Evolutionary conservation across 2,329 filamentous ascomycete genomes (phyloP).

Genomic region (Paraconiothyrium sp.): DNA sequence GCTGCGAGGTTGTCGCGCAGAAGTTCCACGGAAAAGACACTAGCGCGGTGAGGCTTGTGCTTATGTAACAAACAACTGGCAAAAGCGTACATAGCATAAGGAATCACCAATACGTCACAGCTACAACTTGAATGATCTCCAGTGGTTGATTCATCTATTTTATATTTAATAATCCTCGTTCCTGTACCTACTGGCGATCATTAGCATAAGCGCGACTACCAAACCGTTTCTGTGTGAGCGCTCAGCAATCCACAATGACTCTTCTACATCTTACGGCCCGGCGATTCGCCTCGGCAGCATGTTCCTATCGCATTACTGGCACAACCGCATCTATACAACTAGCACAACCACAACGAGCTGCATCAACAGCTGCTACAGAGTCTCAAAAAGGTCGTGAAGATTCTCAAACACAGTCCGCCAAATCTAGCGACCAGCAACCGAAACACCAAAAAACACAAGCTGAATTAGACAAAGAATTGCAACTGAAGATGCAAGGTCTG

Average conservation of each 20-base stretch:
- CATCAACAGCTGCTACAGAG: constrained; percentile 13
- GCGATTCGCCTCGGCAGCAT: not conserved
- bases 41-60: constrained; percentile 3
- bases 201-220: too few relatives aligned
- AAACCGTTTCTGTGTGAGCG: not conserved
- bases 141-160: too few relatives aligned
- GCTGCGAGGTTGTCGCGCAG: constrained; percentile 15
- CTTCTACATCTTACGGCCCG: not conserved
- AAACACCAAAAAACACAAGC: constrained; percentile 62
- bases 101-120: constrained; percentile 22
- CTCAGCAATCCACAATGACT: not conserved
- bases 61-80: constrained; percentile 12
- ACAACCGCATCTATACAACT: not conserved
- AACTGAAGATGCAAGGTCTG: constrained; percentile 70
- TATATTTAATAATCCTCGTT: too few relatives aligned
- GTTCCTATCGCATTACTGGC: not conserved
- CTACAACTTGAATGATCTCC: not conserved
- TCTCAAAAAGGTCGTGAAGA: not conserved
- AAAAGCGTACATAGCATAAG: not conserved
- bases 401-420: constrained; percentile 11
- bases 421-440: constrained; percentile 27
- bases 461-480: constrained; percentile 73
- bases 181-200: too few relatives aligned
- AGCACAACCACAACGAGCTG: constrained; percentile 12
- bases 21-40: constrained; percentile 15